Evolutionary conservation across 768 basidiomycete genomes (phyloP).

Genomic region (Lactarius sanguifluus): DNA sequence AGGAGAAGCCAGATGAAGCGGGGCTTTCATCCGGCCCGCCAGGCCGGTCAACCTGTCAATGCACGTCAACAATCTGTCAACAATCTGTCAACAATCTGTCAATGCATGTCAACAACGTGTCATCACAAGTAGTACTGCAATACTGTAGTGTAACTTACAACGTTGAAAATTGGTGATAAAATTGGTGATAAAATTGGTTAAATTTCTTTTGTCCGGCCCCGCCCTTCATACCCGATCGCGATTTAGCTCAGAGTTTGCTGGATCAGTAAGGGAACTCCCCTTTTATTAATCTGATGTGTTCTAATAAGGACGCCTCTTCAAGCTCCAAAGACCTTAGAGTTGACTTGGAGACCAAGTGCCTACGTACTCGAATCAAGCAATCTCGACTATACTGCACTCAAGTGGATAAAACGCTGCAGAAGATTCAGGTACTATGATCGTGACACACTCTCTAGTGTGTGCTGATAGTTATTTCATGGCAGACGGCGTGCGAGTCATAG

Average conservation of each 20-base stretch:
- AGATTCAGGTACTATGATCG: not conserved
- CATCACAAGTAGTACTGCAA: too few species aligned
- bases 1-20: too few species aligned
- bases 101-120: too few species aligned
- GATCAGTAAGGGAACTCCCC: not conserved
- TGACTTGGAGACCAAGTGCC: not conserved
- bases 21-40: too few species aligned
- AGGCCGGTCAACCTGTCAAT: too few species aligned
- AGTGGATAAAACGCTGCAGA: not conserved
- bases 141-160: too few species aligned
- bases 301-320: not conserved
- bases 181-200: too few species aligned
- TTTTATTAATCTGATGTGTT: not conserved
- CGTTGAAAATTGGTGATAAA: too few species aligned
- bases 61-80: too few species aligned
- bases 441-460: not conserved
- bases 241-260: not conserved
- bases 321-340: not conserved
- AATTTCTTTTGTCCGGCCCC: too few species aligned
- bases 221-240: not conserved
- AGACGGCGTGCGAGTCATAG: not conserved
- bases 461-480: not conserved
- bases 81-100: too few species aligned
- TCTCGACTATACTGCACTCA: not conserved
- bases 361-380: not conserved